Base-by-base conservation (phyloP, 495 filamentous ascomycete species). In the Trichoderma gamsii region DNA sequence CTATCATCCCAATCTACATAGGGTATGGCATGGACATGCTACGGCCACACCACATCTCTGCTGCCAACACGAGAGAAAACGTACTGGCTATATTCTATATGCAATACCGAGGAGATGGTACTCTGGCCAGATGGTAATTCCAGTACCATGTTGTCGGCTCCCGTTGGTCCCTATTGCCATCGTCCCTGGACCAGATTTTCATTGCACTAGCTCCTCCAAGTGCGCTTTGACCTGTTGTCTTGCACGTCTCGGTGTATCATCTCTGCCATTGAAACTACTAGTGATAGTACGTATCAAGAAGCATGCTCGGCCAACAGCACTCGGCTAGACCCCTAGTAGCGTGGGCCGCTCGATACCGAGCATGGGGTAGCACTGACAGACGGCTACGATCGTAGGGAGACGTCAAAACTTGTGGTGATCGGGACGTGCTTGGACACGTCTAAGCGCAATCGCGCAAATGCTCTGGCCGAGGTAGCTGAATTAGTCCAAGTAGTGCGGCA, bases 401-500 rank as follows among this genome's bases (percentile, higher is more conserved):
- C 12, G 13, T 4, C 12, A 18, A 18, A 23, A 52, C 8, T 52
- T 52, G n/a, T 23, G 3, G 21, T 9, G 5, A 23, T 52, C n/a
- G 18, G 56, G 25, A 25, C 56, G 29, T 25, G 16, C 56, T 13
- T 25, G 12, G 23, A 32, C 25, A 32, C 27, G 13, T 18, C 4
- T 27, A 13, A 13, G 16, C 29, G 27, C 13, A 29, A 61, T 61
- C 29, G 56, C 56, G 35, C 35, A 5, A 38, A 38, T 38, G 2
- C 35, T n/a, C 56, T 61, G 13, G 12, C 56, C 56, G 56, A 61
- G 56, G 56, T 61, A 27, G 56, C 56, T 25, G 56, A 61, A 61
- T 52, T 3, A 25, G 49, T 25, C n/a, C 25, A 32, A 27, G 27
- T 61, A 21, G 56, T 23, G n/a, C 23, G 13, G 56, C 25, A 12